Percentiles rank a stretch among this genome's conserved stretches.
Evolutionary conservation across 805 yeast species (phyloP).

Genomic region (Candida cerambycidarum): DNA sequence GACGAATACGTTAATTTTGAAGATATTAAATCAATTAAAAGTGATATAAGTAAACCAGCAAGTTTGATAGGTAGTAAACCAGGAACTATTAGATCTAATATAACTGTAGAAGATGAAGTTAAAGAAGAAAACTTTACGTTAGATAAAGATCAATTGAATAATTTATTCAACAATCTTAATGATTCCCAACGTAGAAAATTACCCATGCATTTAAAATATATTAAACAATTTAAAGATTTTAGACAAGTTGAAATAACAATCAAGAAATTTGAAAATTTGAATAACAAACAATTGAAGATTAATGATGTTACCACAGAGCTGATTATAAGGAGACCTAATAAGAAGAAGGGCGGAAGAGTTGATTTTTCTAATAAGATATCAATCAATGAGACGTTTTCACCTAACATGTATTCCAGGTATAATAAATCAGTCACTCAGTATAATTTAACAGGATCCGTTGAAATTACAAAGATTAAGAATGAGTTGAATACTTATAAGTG

Average conservation of each 20-base stretch:
- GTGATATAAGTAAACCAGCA: slow-evolving; percentile 9
- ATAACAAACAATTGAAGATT: slow-evolving; percentile 7
- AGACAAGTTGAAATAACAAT: slow-evolving; percentile 28
- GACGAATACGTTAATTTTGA: slow-evolving; percentile 27
- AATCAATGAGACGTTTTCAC: slow-evolving; percentile 53
- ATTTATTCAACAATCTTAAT: slow-evolving; percentile 23
- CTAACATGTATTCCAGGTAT: slow-evolving; percentile 53
- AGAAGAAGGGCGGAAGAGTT: slow-evolving; percentile 22
- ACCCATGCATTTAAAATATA: slow-evolving; percentile 34
- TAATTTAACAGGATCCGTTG: slow-evolving; percentile 48
- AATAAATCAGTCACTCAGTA: slow-evolving; percentile 53
- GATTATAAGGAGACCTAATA: slow-evolving; percentile 14
- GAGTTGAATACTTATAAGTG: slow-evolving; percentile 67
- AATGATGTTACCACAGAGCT: slow-evolving; percentile 10
- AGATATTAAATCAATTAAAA: slow-evolving; percentile 13
- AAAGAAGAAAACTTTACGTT: slow-evolving; percentile 21
- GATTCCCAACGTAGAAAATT: slow-evolving; percentile 24
- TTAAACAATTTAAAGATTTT: slow-evolving; percentile 38
- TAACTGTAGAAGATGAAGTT: slow-evolving; percentile 8
- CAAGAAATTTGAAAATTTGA: slow-evolving; percentile 30
- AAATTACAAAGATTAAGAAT: slow-evolving; percentile 55
- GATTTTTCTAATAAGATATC: slow-evolving; percentile 47
- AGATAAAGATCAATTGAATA: slow-evolving; percentile 25
- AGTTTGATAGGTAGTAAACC: slow-evolving; percentile 1
- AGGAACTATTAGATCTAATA: slow-evolving; percentile 7